Evolutionary conservation across 2,329 filamentous ascomycete genomes (phyloP), one percentile per base, ranked within the genome.

Genomic region (Pseudogymnoascus sp.): DNA sequence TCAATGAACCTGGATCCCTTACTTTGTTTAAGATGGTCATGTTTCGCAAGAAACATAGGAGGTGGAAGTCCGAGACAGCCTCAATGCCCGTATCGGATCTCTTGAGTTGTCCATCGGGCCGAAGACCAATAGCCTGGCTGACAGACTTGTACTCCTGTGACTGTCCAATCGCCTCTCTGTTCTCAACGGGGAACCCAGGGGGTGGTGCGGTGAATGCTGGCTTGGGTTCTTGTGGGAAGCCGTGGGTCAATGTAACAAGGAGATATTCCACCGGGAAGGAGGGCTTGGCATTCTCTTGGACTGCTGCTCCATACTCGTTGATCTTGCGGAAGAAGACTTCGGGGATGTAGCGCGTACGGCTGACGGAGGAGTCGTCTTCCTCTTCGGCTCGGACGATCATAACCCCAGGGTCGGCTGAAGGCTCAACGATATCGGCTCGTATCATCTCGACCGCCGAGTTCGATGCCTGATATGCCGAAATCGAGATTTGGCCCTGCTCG

Each of bases 401-500:
- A 59, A 93, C 87, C 6, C 84, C 86, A 1, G 94, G 94, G 65
- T 97, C 93, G 30, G 92, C 92, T 7, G 92, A 97, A 6, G 94
- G 90, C 73, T 99, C 94, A 63, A 99, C 85, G 65, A 99, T 92
- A 69, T 97, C 90, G 38, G 94, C 92, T 65, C 89, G 84, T 25
- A 96, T 90, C 94, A 99, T 99, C 74, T 99, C 94, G 4, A 97
- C 92, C 0, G 92, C 92, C 14, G 94, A 89, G 67, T 97, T 96
- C 1, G 93, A 96, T 65, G 91, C 92, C 74, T 99, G 94, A 70
- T 97, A 99, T 0, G 92, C 86, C 3, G 91, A 90, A 64, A 99
- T 90, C 16, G 87, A 83, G 67, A 99, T 97, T 65, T 92, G 86
- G 61, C 92, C 91, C 57, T 90, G 80, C 65, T 94, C 90, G 69